Conservation (phyloP, 805 yeast species). For the Candida berthetii region DNA sequence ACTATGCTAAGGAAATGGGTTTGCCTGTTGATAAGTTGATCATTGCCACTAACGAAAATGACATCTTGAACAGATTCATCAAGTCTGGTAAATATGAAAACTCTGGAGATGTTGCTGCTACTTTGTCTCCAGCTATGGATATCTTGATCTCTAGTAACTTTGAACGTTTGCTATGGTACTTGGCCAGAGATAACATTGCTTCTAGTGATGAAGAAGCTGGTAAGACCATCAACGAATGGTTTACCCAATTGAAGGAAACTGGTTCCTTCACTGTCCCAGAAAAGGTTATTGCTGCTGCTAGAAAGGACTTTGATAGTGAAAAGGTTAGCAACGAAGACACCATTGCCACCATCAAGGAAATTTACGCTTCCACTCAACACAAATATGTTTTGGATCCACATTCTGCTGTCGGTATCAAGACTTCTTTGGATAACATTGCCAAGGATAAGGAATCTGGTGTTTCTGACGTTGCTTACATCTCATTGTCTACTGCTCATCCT, state of each 20-base stretch:
- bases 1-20: conserved; percentile 92
- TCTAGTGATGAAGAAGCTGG: conserved; percentile 66
- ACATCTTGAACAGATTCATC: conserved; percentile 89
- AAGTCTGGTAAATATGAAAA: conserved; percentile 83
- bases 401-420: conserved; percentile 88
- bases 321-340: conserved; percentile 78
- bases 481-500: conserved; percentile 97
- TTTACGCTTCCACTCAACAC: conserved; percentile 53
- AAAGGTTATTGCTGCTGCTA: conserved; percentile 60
- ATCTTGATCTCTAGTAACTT: conserved; percentile 92
- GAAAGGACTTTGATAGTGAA: conserved; percentile 66
- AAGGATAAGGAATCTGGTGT: conserved; percentile 33
- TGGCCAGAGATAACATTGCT: conserved; percentile 68
- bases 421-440: conserved; percentile 58
- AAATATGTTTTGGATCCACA: conserved; percentile 93
- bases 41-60: conserved; percentile 95
- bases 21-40: conserved; percentile 81
- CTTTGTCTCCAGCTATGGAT: conserved; percentile 98
- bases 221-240: conserved; percentile 62
- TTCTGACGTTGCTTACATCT: conserved; percentile 44
- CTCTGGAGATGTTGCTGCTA: conserved; percentile 70
- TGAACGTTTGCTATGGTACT: conserved; percentile 94
- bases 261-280: conserved; percentile 74
- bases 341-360: conserved; percentile 64
- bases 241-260: conserved; percentile 64